Conservation (phyloP, 768 basidiomycete species). For the Agaricus subrufescens region DNA sequence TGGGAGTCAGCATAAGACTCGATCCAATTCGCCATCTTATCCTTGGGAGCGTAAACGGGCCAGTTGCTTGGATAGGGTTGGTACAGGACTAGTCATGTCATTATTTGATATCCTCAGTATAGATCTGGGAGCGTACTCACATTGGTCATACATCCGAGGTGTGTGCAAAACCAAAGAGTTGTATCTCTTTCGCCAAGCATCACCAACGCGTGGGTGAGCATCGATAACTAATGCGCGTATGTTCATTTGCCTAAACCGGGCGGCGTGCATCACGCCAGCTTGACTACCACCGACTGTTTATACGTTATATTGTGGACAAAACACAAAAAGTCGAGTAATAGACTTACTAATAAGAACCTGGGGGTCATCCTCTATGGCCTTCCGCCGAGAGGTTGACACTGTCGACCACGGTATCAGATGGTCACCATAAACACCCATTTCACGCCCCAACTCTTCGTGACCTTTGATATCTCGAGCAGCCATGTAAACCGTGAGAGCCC, state of each 20-base stretch:
- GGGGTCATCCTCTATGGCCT: not conserved
- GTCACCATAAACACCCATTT: constrained; percentile 3
- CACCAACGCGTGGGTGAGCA: not conserved
- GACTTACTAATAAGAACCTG: constrained; percentile 4
- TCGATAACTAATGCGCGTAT: constrained; percentile 6
- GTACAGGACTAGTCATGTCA: not conserved
- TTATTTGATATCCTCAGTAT: not conserved
- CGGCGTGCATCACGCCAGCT: not conserved
- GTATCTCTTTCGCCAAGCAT: constrained; percentile 6
- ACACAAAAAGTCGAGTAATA: not conserved
- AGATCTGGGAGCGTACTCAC: not conserved
- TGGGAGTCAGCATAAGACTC: constrained; percentile 6
- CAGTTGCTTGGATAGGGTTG: constrained; percentile 3
- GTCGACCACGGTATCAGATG: not conserved
- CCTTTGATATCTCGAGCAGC: constrained; percentile 1
- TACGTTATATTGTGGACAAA: too few species aligned
- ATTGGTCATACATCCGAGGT: constrained; percentile 5
- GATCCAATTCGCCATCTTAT: constrained; percentile 8
- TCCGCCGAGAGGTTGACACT: not conserved
- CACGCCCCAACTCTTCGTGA: not conserved
- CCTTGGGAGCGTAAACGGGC: constrained; percentile 2
- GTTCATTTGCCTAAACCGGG: constrained; percentile 9
- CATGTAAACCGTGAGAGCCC: constrained; percentile 1
- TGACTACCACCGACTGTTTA: constrained; percentile 7
- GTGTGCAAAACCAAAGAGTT: constrained; percentile 3